Evolutionary conservation across 371 early-diverging fungal species (phyloP).

Genomic region (Phascolomyces articulosus): DNA sequence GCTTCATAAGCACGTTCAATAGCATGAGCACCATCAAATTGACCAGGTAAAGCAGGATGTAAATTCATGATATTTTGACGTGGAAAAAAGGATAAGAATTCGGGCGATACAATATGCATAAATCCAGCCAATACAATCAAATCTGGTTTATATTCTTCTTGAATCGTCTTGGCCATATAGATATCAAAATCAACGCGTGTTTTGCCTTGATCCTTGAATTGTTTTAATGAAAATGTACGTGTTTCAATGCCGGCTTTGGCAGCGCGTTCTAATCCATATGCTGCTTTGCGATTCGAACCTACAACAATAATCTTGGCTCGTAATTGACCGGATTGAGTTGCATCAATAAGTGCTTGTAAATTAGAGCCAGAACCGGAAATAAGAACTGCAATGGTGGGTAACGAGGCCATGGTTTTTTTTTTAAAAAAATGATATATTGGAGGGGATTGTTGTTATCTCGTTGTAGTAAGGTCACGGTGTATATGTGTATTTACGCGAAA

Average conservation of each 20-base stretch:
- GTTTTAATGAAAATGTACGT: conserved; percentile 73
- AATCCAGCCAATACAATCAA: conserved; percentile 94
- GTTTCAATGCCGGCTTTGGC: conserved; percentile 84
- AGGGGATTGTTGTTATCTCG: too few species aligned
- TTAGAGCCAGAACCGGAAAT: conserved; percentile 96
- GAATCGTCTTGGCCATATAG: conserved; percentile 78
- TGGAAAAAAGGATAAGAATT: conserved; percentile 77
- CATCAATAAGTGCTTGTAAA: conserved; percentile 96
- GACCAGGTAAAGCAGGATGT: conserved; percentile 95
- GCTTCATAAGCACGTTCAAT: conserved; percentile 93
- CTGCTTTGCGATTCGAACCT: conserved; percentile 78
- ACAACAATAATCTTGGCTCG: conserved; percentile 68
- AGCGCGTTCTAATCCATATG: conserved; percentile 88
- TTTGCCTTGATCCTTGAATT: conserved; percentile 79
- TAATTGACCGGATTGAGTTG: conserved; percentile 54
- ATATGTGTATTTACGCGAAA: too few species aligned
- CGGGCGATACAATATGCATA: conserved; percentile 94
- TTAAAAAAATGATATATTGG: neutral
- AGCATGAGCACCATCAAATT: conserved; percentile 94
- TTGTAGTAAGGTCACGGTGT: too few species aligned
- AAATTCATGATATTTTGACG: conserved; percentile 81
- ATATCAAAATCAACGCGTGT: conserved; percentile 87
- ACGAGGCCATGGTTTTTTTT: neutral
- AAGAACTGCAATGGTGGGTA: conserved; percentile 81
- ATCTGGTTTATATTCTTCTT: conserved; percentile 62